Percentiles rank a stretch among this genome's conserved stretches.
phyloP scores from a whole-genome alignment of 2,329 filamentous ascomycete species.

The Trichoderma breve region DNA sequence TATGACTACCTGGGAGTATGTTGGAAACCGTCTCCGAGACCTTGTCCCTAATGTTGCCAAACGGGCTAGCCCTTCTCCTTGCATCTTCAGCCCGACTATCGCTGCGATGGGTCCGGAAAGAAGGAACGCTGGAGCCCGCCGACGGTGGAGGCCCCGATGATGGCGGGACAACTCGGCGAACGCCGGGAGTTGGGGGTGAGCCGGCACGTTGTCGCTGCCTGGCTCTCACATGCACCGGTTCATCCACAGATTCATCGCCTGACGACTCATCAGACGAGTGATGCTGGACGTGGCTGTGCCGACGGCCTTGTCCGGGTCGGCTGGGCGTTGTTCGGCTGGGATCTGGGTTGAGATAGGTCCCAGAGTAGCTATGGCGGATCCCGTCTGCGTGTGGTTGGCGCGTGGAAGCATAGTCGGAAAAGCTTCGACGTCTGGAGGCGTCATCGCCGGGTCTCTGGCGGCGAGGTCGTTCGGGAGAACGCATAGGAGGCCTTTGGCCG shows the following conservation, averaged over 20 bases:
- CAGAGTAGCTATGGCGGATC: slow-evolving; percentile 29
- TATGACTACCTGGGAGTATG: slow-evolving; percentile 41
- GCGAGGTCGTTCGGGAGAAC: slow-evolving; percentile 37
- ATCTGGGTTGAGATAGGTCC: slow-evolving; percentile 37
- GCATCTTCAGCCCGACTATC: slow-evolving; percentile 37
- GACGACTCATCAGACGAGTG: slow-evolving; percentile 40
- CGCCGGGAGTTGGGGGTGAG: slow-evolving; percentile 31
- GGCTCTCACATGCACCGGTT: slow-evolving; percentile 23
- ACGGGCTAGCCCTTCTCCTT: slow-evolving; percentile 38
- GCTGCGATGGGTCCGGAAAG: slow-evolving; percentile 34
- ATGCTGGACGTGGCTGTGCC: slow-evolving; percentile 51
- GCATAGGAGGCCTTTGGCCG: slow-evolving; percentile 32
- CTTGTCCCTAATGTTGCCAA: slow-evolving; percentile 43
- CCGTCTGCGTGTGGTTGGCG: slow-evolving; percentile 34
- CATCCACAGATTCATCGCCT: slow-evolving; percentile 39
- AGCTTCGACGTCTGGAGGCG: slow-evolving; percentile 47
- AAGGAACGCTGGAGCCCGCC: slow-evolving; percentile 26
- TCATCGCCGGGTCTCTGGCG: slow-evolving; percentile 42
- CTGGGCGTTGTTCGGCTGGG: slow-evolving; percentile 29
- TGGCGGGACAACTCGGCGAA: slow-evolving; percentile 37
- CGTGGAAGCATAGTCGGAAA: slow-evolving; percentile 49
- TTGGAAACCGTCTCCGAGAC: slow-evolving; percentile 45
- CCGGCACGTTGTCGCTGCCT: slow-evolving; percentile 29
- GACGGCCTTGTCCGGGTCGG: slow-evolving; percentile 36
- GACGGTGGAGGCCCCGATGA: slow-evolving; percentile 31